Evolutionary conservation across 2,329 filamentous ascomycete genomes (phyloP).

Genomic region (Plectosphaerella sp.): DNA sequence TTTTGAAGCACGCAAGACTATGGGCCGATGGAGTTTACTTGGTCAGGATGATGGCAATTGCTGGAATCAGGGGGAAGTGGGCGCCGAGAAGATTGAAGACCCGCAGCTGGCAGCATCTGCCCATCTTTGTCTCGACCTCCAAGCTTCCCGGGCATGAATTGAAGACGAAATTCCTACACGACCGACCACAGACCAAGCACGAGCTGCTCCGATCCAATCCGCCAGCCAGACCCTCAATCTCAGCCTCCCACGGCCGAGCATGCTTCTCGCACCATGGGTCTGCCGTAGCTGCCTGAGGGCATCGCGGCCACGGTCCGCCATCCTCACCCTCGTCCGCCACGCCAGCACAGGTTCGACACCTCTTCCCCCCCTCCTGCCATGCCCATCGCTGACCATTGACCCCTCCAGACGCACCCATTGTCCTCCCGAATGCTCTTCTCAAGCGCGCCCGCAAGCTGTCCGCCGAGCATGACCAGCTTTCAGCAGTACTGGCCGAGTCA

Average conservation of each 20-base stretch:
- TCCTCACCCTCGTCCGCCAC: conserved; percentile 29
- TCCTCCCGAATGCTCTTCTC: conserved; percentile 51
- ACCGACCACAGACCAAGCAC: not conserved
- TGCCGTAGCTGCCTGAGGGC: conserved; percentile 44
- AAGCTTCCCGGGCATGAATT: not conserved
- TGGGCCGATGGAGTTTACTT: too few relatives aligned
- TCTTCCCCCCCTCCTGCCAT: not conserved
- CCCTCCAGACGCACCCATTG: conserved; percentile 20
- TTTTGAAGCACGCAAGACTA: too few relatives aligned
- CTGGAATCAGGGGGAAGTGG: too few relatives aligned
- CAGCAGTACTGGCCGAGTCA: conserved; percentile 40
- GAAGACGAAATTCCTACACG: not conserved
- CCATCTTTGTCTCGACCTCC: not conserved
- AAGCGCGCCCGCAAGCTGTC: conserved; percentile 54
- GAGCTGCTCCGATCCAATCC: not conserved
- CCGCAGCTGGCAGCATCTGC: too few relatives aligned
- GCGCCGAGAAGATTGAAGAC: too few relatives aligned
- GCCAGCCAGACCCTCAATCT: too few relatives aligned
- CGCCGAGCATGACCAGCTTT: conserved; percentile 53
- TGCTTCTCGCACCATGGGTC: conserved; percentile 44
- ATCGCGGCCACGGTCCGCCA: conserved; percentile 19
- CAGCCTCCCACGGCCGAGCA: conserved; percentile 9
- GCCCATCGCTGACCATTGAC: not conserved
- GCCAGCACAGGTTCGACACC: conserved; percentile 37
- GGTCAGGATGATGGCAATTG: too few relatives aligned